Conservation (phyloP, 345 rosid species). For the Eucalyptus viminalis region DNA sequence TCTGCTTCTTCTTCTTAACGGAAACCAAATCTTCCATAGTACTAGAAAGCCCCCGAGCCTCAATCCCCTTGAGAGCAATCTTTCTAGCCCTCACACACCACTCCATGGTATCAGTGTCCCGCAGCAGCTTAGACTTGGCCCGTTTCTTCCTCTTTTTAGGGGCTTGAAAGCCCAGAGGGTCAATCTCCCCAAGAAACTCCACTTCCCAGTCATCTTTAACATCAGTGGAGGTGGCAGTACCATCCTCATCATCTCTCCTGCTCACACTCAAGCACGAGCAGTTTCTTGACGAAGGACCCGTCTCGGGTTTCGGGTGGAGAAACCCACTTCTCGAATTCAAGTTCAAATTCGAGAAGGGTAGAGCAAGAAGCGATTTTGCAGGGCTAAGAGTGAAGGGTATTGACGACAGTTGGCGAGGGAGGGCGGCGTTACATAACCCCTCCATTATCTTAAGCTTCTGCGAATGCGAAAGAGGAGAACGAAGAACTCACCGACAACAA, state of each 20-base stretch:
- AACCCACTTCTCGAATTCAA: constrained; percentile 3
- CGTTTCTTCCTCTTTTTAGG: constrained; percentile 57
- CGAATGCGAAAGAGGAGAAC: neutral
- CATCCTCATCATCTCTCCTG: neutral
- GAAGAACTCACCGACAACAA: neutral
- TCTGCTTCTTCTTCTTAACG: constrained; percentile 42
- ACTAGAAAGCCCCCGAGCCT: constrained; percentile 50
- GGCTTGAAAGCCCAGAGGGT: constrained; percentile 42
- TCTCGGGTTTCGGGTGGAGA: neutral
- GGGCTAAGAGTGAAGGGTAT: constrained; percentile 18
- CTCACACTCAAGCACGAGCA: neutral
- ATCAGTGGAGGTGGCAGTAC: neutral
- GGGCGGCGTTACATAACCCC: constrained; percentile 12
- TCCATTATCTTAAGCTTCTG: constrained; percentile 13
- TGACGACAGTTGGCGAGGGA: constrained; percentile 11
- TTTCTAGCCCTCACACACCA: constrained; percentile 87
- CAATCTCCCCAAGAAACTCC: constrained; percentile 66
- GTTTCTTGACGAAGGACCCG: constrained; percentile 2
- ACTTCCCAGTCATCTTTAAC: constrained; percentile 44
- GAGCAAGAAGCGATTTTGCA: neutral
- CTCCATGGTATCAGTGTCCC: constrained; percentile 67
- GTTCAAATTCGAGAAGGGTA: neutral
- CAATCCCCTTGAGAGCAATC: constrained; percentile 63
- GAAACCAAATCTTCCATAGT: constrained; percentile 38
- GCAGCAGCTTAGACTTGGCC: constrained; percentile 23